Base-by-base conservation (phyloP, 2,329 filamentous ascomycete species). In the Fusarium dimerum region DNA sequence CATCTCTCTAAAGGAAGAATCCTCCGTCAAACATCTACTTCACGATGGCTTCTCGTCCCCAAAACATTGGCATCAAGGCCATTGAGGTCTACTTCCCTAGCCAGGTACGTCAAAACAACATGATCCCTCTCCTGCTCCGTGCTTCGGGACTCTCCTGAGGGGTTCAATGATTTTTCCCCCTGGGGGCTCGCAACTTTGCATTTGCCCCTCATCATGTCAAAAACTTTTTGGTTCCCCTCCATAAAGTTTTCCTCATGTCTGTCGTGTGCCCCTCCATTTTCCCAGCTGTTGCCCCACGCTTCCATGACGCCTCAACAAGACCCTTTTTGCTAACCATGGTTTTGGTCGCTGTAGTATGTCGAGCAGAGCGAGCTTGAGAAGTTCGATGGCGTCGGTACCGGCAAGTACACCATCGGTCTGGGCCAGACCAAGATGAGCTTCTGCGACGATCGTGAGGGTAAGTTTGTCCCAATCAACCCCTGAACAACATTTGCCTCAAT, bases 401-500 rank as follows among this genome's bases (percentile, higher is more conserved):
- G 90, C 63, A 94, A 94, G 78, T 94, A 94, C 81, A 94, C 90
- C 68, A 93, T 94, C 76, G 90, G 90, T 73, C 87, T 94, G 51
- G 90, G 90, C 67, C 90, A 94, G 82, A 93, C 88, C 71, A 91
- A 89, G 78, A 94, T 94, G 90, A 87, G 86, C 80, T 94, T 94
- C 78, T 93, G 90, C 73, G 90, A 94, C 75, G 90, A 94, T 70
- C 86, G 89, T 70, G 90, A 94, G 79, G 89, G 89, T 92, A 73
- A 59, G 45, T 55, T 61, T 52, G 43, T 48, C 43, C 47, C 43
- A 47, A 50, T 55, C 45, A 52, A 51, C 49, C 50, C 51, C 52
- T 40, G 43, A 47, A 45, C 38, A 47, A 40, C 34, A 42, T 36
- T 50, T 55, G 54, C 45, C 30, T 54, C 48, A 50, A 40, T 20